phyloP scores from a whole-genome alignment of 805 yeast species.

The Dipodascus albidus region DNA sequence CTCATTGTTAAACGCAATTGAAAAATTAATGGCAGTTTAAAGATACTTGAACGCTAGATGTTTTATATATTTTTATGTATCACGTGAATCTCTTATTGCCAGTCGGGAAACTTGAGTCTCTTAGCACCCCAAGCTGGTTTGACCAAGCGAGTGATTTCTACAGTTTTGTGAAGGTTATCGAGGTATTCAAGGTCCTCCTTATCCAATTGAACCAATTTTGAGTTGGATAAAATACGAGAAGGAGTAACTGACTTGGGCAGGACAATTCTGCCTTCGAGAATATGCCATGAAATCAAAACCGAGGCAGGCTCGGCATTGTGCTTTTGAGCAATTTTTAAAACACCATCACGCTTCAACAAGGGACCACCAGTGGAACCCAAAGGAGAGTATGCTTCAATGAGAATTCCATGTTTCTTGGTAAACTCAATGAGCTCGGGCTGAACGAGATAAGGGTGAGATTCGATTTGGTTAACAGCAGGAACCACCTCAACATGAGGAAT shows the following conservation, averaged over 20 bases:
- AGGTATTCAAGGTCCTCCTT: constrained; percentile 31
- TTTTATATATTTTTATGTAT: too few species aligned
- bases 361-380: constrained; percentile 63
- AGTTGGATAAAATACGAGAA: constrained; percentile 41
- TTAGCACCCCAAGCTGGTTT: constrained; percentile 22
- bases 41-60: too few species aligned
- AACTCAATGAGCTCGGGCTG: constrained; percentile 47
- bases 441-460: constrained; percentile 61
- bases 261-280: constrained; percentile 47
- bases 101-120: constrained; percentile 20
- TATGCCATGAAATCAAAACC: constrained; percentile 52
- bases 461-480: constrained; percentile 67
- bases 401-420: constrained; percentile 40
- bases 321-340: constrained; percentile 44
- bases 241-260: constrained; percentile 64
- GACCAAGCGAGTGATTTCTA: constrained; percentile 18
- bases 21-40: too few species aligned
- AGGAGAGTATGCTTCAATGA: constrained; percentile 67
- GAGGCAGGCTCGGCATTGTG: constrained; percentile 43
- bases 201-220: constrained; percentile 30
- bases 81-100: constrained; percentile 4
- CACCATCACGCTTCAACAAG: constrained; percentile 38
- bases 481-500: constrained; percentile 37
- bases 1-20: too few species aligned
- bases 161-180: constrained; percentile 20